phyloP scores from a whole-genome alignment of 2,329 filamentous ascomycete species.

The Penicillium thymicola region DNA sequence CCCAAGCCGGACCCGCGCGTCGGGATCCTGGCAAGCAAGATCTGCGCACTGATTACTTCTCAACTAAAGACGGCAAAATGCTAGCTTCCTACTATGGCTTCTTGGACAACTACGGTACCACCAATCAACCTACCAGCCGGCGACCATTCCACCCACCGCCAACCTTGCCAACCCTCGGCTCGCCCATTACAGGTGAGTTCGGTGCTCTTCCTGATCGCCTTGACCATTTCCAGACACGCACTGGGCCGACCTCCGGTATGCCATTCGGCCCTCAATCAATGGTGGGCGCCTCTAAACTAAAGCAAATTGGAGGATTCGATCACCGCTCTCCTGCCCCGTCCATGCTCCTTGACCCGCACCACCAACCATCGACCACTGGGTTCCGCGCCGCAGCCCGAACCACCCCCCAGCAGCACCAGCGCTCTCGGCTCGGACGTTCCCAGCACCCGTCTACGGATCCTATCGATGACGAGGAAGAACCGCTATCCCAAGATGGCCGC shows the following conservation, averaged over 20 bases:
- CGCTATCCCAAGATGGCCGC: constrained; percentile 15
- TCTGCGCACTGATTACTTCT: constrained; percentile 86
- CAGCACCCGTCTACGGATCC: constrained; percentile 26
- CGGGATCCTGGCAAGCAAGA: constrained; percentile 48
- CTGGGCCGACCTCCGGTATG: constrained; percentile 15
- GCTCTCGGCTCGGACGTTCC: constrained; percentile 31
- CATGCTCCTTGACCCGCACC: constrained; percentile 47
- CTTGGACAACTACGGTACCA: constrained; percentile 82
- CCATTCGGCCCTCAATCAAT: constrained; percentile 28
- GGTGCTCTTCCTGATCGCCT: constrained; percentile 42
- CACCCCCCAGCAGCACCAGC: constrained; percentile 22
- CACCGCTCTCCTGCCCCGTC: constrained; percentile 41
- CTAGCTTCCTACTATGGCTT: constrained; percentile 96
- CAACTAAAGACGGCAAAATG: constrained; percentile 96
- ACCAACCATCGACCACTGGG: constrained; percentile 43
- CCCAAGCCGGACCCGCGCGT: constrained; percentile 38
- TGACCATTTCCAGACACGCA: constrained; percentile 22
- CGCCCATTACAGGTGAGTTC: constrained; percentile 51
- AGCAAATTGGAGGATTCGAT: constrained; percentile 23
- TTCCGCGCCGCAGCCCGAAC: constrained; percentile 31
- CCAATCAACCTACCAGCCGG: constrained; percentile 52
- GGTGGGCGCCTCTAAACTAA: constrained; percentile 28
- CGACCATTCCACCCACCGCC: constrained; percentile 72
- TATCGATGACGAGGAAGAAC: constrained; percentile 34
- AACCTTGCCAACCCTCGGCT: constrained; percentile 68